These are phyloP conservation scores for Diospyros kaki DNA, from an alignment of 148 eudicot genomes.

Conservation along the genomic window DNA sequence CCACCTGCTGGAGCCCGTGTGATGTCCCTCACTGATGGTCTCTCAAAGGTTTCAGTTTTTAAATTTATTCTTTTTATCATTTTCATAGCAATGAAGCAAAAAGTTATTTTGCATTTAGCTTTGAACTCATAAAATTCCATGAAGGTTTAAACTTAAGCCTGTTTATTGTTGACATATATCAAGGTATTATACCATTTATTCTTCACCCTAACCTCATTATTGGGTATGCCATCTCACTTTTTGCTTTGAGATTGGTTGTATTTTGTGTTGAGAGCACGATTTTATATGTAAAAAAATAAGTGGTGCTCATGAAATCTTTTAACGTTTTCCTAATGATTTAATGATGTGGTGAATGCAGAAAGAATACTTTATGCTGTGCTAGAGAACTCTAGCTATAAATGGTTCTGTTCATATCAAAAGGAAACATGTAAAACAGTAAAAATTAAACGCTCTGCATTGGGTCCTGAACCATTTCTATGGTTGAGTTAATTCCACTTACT, in stretches of 20 bases:
- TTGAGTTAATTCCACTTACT: neutral
- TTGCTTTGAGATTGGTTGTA: slow-evolving; percentile 1
- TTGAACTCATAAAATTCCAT: neutral
- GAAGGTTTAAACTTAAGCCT: neutral
- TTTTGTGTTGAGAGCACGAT: neutral
- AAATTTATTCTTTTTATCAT: slow-evolving; percentile 2
- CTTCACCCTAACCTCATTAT: neutral
- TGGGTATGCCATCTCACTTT: neutral
- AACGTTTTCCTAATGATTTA: neutral
- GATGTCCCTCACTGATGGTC: slow-evolving; percentile 98
- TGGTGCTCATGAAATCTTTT: neutral
- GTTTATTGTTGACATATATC: neutral
- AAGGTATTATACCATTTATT: neutral
- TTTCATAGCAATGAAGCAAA: neutral
- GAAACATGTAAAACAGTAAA: neutral
- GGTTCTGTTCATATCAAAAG: neutral
- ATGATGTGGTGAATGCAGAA: neutral
- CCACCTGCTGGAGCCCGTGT: slow-evolving; percentile 98
- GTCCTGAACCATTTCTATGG: neutral
- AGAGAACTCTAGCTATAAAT: neutral
- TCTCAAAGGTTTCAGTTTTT: slow-evolving; percentile 59
- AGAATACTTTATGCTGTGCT: neutral
- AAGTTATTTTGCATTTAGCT: neutral
- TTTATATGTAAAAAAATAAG: neutral
- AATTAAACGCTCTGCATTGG: neutral